phyloP scores from a whole-genome alignment of 768 basidiomycete genomes.

The Agrocybe praecox region DNA sequence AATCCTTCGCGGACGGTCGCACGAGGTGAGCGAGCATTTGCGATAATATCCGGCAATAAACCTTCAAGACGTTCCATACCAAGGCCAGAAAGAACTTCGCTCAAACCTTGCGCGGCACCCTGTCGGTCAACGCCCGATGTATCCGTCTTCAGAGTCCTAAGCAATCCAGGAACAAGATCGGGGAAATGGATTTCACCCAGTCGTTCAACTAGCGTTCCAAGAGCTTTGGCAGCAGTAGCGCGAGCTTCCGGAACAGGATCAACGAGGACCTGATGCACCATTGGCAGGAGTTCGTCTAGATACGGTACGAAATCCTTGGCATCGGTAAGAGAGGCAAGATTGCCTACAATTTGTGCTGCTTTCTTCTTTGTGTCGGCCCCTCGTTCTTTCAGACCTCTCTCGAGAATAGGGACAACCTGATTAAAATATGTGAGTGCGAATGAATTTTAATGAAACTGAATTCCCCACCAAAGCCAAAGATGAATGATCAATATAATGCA shows the following conservation, averaged over 20 bases:
- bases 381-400: slow-evolving; percentile 89
- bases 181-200: slow-evolving; percentile 96
- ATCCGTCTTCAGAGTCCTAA: slow-evolving; percentile 89
- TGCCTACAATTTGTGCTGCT: slow-evolving; percentile 97
- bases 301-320: slow-evolving; percentile 95
- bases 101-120: slow-evolving; percentile 96
- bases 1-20: slow-evolving; percentile 96
- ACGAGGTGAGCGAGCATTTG: slow-evolving; percentile 86
- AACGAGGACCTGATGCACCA: slow-evolving; percentile 90
- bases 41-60: slow-evolving; percentile 90
- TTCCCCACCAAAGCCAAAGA: slow-evolving; percentile 83
- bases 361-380: slow-evolving; percentile 95
- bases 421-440: background rate
- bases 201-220: slow-evolving; percentile 96
- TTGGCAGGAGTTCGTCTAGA: slow-evolving; percentile 82
- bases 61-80: slow-evolving; percentile 98
- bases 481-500: slow-evolving; percentile 97
- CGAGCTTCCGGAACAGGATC: slow-evolving; percentile 98
- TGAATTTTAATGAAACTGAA: background rate
- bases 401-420: slow-evolving; percentile 92
- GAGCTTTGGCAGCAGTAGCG: slow-evolving; percentile 94
- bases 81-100: slow-evolving; percentile 91
- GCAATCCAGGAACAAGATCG: slow-evolving; percentile 86
- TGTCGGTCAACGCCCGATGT: slow-evolving; percentile 96
- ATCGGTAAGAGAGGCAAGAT: slow-evolving; percentile 87